Evolutionary conservation across 2,329 filamentous ascomycete genomes (phyloP), one percentile per base, ranked within the genome.

Genomic region (Sporothrix schenckii): DNA sequence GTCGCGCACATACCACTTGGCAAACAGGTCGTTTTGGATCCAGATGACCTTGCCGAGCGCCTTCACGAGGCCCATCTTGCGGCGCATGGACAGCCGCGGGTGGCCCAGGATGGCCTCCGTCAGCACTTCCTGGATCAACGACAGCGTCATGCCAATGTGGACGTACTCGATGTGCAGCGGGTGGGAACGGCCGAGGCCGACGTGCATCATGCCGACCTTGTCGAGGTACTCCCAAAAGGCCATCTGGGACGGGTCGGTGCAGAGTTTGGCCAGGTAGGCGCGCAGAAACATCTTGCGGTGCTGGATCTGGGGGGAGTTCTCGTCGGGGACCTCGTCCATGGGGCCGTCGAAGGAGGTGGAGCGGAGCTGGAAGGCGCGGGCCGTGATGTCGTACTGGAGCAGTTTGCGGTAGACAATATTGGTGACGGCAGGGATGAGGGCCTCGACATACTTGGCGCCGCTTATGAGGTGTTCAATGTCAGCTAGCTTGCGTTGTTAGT

Each of bases 11-110:
- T 93, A 91, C 89, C 91, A 94, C 78, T 91, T 91, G n/a, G 91
- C 90, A 78, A 94, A 92, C 41, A 94, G 83, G 78, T 94, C 92
- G 77, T 94, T 94, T 80, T 94, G 92, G 74, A 94, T 93, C 91
- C 92, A 94, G 74, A 94, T 89, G 34, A 94, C 89, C 79, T 95
- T 94, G 73, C 88, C 88, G 27, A 94, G 83, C 0, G 92, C 92
- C 77, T 90, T 91, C 61, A 94, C 85, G 4, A 94, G 84, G 27
- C 87, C 89, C 21, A 91, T 89, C 81, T 94, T 94, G 79, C 86
- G 86, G 70, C 84, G 83, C 75, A 92, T 83, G 50, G 85, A 83
- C 50, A 95, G 82, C 2, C 86, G 85, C 0, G 91, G 91, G 76
- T 93, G 86, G 3, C 86, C 89, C 66, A 94, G 85, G 67, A 94